phyloP scores from a whole-genome alignment of 176 grass and related monocot species.

The Hsuehochloa calcarea region DNA sequence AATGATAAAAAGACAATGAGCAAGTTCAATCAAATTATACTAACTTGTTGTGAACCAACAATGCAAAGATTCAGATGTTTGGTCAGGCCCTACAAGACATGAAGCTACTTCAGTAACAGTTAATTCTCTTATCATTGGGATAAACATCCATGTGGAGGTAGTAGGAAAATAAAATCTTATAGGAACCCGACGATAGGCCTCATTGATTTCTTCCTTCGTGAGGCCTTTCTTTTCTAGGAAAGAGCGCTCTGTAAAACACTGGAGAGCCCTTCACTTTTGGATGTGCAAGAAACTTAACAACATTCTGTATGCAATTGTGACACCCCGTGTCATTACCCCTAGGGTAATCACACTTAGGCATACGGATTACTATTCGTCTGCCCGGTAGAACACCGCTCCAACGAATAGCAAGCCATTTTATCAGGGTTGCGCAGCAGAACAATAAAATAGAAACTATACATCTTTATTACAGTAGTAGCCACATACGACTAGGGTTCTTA shows the following conservation, averaged over 20 bases:
- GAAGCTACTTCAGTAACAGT: slow-evolving; percentile 22
- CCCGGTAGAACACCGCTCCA: too few relatives aligned
- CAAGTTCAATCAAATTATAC: not conserved
- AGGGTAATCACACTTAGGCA: too few relatives aligned
- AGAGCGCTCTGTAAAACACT: slow-evolving; percentile 60
- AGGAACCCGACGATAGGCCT: slow-evolving; percentile 79
- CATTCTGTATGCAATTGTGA: slow-evolving; percentile 87
- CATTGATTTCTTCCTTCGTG: slow-evolving; percentile 78
- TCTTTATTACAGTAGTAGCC: too few relatives aligned
- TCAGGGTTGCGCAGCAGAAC: too few relatives aligned
- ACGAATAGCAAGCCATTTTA: too few relatives aligned
- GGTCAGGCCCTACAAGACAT: slow-evolving; percentile 53
- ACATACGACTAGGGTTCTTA: too few relatives aligned
- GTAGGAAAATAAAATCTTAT: slow-evolving; percentile 43
- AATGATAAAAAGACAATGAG: not conserved
- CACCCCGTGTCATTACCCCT: too few relatives aligned
- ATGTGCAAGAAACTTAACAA: slow-evolving; percentile 82
- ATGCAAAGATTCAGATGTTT: too few relatives aligned
- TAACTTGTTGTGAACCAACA: slow-evolving; percentile 51
- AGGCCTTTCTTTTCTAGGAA: slow-evolving; percentile 91
- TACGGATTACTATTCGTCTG: too few relatives aligned
- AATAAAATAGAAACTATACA: too few relatives aligned
- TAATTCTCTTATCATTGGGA: not conserved
- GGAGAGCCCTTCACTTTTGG: slow-evolving; percentile 80
- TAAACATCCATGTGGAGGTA: not conserved